These are phyloP conservation scores for Aphanomyces astaci DNA, from an alignment of 352 stramenopile genomes.

Conservation along the genomic window DNA sequence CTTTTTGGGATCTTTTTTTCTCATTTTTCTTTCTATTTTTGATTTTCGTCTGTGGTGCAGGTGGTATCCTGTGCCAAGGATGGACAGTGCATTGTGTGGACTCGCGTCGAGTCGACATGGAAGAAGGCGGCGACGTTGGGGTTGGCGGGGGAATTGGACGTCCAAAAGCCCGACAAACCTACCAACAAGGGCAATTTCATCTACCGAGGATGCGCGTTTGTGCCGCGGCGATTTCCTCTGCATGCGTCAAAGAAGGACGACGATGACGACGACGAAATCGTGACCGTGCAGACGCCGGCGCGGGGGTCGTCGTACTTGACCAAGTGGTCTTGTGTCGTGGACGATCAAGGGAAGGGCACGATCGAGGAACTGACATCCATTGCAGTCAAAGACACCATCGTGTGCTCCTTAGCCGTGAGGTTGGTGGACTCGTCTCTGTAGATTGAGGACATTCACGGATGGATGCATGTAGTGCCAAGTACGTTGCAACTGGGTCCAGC, in stretches of 20 bases:
- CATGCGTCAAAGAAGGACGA: neutral
- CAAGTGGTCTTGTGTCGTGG: neutral
- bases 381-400: neutral
- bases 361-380: neutral
- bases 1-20: neutral
- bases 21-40: too few relatives aligned
- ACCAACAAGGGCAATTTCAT: slow-evolving; percentile 3
- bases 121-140: neutral
- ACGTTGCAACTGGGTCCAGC: neutral
- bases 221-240: too few relatives aligned
- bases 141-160: neutral
- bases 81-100: slow-evolving; percentile 2
- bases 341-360: neutral
- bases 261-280: neutral
- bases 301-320: slow-evolving; percentile 4
- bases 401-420: neutral
- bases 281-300: slow-evolving; percentile 10
- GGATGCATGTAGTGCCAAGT: neutral
- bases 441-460: too few relatives aligned
- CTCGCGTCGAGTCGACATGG: neutral
- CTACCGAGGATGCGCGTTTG: slow-evolving; percentile 4
- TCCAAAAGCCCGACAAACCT: neutral
- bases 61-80: slow-evolving; percentile 6
- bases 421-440: neutral
- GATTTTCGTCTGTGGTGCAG: too few relatives aligned